Conservation (phyloP, 192 early-diverging fungal genomes). For the Gryganskiella cystojenkinii region DNA sequence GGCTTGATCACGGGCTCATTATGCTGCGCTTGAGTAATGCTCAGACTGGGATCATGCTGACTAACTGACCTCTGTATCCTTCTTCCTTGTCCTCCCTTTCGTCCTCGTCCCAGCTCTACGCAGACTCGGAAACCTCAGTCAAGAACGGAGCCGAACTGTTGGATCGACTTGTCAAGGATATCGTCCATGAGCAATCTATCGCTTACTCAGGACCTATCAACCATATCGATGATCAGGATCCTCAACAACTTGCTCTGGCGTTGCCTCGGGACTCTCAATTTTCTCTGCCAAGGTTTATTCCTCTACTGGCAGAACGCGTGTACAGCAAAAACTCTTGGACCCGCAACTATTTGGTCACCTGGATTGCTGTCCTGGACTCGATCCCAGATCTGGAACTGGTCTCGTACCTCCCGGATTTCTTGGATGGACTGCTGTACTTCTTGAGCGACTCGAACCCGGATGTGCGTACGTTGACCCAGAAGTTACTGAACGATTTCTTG, state of each 20-base stretch:
- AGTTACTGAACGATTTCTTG: slow-evolving; percentile 89
- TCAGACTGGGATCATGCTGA: too few species aligned
- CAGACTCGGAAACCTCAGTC: slow-evolving; percentile 91
- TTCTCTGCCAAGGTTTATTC: slow-evolving; percentile 93
- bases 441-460: slow-evolving; percentile 92
- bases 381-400: slow-evolving; percentile 96
- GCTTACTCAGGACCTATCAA: slow-evolving; percentile 65
- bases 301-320: slow-evolving; percentile 91
- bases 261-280: slow-evolving; percentile 78
- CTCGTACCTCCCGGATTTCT: slow-evolving; percentile 90
- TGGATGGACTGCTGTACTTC: slow-evolving; percentile 92
- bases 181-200: slow-evolving; percentile 91
- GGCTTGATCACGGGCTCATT: too few species aligned
- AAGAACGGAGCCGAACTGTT: slow-evolving; percentile 95
- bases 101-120: slow-evolving; percentile 72
- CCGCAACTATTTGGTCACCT: slow-evolving; percentile 93
- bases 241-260: slow-evolving; percentile 55
- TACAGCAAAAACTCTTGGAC: slow-evolving; percentile 90
- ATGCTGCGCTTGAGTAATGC: too few species aligned
- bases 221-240: slow-evolving; percentile 48
- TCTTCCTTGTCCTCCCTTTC: neutral
- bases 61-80: neutral
- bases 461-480: slow-evolving; percentile 85
- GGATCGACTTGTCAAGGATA: slow-evolving; percentile 95
- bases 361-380: slow-evolving; percentile 92